phyloP scores from a whole-genome alignment of 495 filamentous ascomycete genomes.

The Aspergillus hancockii region DNA sequence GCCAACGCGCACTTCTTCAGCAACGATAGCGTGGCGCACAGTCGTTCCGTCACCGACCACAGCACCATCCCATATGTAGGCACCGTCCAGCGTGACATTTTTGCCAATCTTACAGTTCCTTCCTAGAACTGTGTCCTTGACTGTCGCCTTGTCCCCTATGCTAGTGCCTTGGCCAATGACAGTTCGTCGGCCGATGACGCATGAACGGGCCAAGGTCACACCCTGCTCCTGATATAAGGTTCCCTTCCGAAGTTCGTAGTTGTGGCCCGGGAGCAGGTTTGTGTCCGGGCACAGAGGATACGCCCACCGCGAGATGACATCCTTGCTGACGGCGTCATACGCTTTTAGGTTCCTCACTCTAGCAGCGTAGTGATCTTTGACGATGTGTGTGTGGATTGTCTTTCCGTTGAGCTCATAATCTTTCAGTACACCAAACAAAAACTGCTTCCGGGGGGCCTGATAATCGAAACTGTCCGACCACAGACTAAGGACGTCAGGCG shows the following conservation, averaged over 20 bases:
- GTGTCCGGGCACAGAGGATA: slow-evolving; percentile 91
- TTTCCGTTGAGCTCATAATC: slow-evolving; percentile 97
- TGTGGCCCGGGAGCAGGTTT: slow-evolving; percentile 75
- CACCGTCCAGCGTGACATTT: slow-evolving; percentile 74
- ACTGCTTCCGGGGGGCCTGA: slow-evolving; percentile 82
- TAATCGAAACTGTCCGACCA: slow-evolving; percentile 99
- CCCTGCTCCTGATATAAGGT: slow-evolving; percentile 70
- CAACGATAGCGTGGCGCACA: slow-evolving; percentile 75
- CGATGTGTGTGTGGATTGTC: slow-evolving; percentile 87
- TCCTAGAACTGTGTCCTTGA: slow-evolving; percentile 77
- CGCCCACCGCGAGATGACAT: slow-evolving; percentile 86
- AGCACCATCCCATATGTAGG: slow-evolving; percentile 89
- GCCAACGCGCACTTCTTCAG: slow-evolving; percentile 67
- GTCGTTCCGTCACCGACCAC: slow-evolving; percentile 70
- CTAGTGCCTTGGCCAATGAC: slow-evolving; percentile 76
- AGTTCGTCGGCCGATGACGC: slow-evolving; percentile 61
- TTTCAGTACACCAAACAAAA: slow-evolving; percentile 87
- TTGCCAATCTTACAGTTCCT: slow-evolving; percentile 81
- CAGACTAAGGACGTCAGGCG: slow-evolving; percentile 87
- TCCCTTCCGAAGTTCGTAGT: slow-evolving; percentile 66
- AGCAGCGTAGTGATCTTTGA: slow-evolving; percentile 75
- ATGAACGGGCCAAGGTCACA: slow-evolving; percentile 71
- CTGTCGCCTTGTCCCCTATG: slow-evolving; percentile 68
- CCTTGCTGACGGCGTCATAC: slow-evolving; percentile 88
- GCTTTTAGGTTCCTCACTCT: slow-evolving; percentile 81